Conservation (phyloP, 352 stramenopile species). For the Pythium myriotylum region DNA sequence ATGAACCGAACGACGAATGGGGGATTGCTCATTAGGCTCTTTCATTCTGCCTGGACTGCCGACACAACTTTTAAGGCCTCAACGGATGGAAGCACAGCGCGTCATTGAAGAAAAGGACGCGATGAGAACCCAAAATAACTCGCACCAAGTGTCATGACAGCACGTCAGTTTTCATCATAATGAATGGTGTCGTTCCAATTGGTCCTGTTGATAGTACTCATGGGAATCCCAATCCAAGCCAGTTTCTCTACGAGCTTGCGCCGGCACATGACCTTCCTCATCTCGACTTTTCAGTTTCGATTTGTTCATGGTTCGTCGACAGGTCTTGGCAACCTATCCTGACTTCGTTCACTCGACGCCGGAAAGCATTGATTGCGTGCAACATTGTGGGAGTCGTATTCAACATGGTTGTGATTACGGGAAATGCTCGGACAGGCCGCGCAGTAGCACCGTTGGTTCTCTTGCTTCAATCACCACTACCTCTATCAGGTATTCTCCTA, state of each 20-base stretch:
- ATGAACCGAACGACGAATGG: no score
- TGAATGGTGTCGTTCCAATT: no score
- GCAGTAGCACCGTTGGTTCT: neutral
- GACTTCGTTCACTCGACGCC: neutral
- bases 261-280: constrained; percentile 4
- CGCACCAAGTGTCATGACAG: no score
- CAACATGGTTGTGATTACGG: neutral
- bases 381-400: constrained; percentile 1
- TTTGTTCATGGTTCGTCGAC: neutral
- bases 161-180: no score
- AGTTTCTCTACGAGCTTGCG: constrained; percentile 4
- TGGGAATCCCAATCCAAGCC: no score
- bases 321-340: neutral
- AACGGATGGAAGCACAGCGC: neutral
- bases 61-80: neutral
- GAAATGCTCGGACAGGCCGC: neutral
- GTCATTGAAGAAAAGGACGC: no score
- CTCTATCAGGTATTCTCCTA: neutral
- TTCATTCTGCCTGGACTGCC: neutral
- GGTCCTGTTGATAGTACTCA: no score
- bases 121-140: no score
- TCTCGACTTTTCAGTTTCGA: constrained; percentile 13
- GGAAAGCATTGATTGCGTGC: neutral
- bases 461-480: constrained; percentile 1
- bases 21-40: no score